These are phyloP conservation scores for Coleophoma crateriformis DNA, from an alignment of 2,329 filamentous ascomycete species.

Conservation along the genomic window DNA sequence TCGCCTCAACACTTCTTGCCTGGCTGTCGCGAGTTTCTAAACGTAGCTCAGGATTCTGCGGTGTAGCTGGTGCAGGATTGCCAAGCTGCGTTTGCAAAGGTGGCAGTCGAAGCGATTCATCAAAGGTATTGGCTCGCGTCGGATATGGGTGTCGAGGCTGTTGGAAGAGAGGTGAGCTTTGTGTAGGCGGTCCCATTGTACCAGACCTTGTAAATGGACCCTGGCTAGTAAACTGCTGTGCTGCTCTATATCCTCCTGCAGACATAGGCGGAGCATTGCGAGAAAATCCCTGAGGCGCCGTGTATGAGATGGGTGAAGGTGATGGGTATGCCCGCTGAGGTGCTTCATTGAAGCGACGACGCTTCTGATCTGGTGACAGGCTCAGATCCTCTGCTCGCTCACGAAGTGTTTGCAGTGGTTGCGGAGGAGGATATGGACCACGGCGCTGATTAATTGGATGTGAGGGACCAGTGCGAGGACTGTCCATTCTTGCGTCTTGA, in stretches of 20 bases:
- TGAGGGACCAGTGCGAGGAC: constrained; percentile 12
- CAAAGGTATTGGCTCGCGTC: constrained; percentile 17
- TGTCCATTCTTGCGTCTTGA: constrained; percentile 19
- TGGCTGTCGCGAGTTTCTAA: constrained; percentile 27
- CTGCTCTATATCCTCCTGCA: constrained; percentile 27
- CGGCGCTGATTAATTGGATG: constrained; percentile 16
- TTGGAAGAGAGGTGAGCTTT: constrained; percentile 18
- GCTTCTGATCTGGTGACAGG: constrained; percentile 51
- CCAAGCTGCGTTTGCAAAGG: constrained; percentile 24
- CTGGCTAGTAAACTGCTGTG: constrained; percentile 27
- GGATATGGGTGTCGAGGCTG: constrained; percentile 18
- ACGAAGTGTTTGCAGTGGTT: constrained; percentile 23
- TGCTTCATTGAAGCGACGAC: constrained; percentile 51
- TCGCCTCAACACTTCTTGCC: constrained; percentile 53
- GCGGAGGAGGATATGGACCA: constrained; percentile 14
- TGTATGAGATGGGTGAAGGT: constrained; percentile 31
- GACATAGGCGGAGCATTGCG: constrained; percentile 21
- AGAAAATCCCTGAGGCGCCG: constrained; percentile 15
- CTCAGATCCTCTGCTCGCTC: constrained; percentile 32
- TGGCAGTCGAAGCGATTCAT: constrained; percentile 28
- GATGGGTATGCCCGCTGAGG: constrained; percentile 31
- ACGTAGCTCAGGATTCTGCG: constrained; percentile 29
- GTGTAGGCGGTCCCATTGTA: constrained; percentile 24
- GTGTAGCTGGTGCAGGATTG: constrained; percentile 28
- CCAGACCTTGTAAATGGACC: constrained; percentile 13